Percentiles rank a stretch among this genome's conserved stretches.
Evolutionary conservation across 225 moss, liverwort and hornwort genomes (phyloP).

Genomic region (Marchantia polymorpha): DNA sequence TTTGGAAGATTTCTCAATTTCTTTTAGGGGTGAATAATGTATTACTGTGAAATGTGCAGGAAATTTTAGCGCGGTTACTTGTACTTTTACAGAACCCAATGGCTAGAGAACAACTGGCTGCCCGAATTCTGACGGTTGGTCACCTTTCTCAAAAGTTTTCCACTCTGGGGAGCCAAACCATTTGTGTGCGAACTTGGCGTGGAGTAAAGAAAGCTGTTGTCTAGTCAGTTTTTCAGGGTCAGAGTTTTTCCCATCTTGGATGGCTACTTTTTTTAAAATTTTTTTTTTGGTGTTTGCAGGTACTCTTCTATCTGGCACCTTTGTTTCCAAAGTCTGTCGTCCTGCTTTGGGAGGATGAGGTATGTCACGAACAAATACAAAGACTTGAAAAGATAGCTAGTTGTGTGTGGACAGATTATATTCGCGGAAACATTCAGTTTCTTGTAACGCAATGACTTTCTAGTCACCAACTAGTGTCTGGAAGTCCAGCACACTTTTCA

Average conservation of each 20-base stretch:
- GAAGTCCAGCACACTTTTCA: neutral
- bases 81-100: slow-evolving; percentile 58
- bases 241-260: neutral
- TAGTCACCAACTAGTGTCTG: neutral
- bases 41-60: slow-evolving; percentile 27
- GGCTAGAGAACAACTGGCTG: slow-evolving; percentile 84
- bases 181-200: neutral
- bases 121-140: slow-evolving; percentile 87
- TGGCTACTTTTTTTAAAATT: too few species aligned
- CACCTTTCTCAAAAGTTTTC: neutral
- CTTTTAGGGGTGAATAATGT: neutral
- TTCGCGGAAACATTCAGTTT: neutral
- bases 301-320: slow-evolving; percentile 77
- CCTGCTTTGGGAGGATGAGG: slow-evolving; percentile 94
- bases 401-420: too few species aligned
- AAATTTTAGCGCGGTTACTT: slow-evolving; percentile 57
- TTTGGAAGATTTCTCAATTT: neutral
- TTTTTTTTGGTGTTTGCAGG: too few species aligned
- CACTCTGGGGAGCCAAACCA: neutral
- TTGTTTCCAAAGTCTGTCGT: slow-evolving; percentile 75
- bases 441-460: neutral
- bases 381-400: neutral
- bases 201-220: too few species aligned
- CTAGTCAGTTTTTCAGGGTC: neutral
- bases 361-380: slow-evolving; percentile 21